phyloP scores from a whole-genome alignment of 345 rosid genomes.

The Euclidium syriacum region DNA sequence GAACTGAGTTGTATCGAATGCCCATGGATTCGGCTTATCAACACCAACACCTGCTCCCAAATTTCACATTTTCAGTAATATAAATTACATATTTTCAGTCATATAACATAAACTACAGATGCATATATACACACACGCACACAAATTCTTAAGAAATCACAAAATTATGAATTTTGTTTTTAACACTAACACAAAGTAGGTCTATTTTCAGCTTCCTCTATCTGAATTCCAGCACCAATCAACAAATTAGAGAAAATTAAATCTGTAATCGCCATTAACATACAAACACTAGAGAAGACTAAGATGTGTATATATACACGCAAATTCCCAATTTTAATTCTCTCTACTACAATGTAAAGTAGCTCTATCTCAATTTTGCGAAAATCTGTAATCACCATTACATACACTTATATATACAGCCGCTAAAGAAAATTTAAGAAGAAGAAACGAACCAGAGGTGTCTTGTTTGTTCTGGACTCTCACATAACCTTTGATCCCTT shows the following conservation, averaged over 20 bases:
- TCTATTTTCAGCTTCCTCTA: not conserved
- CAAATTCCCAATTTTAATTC: too few relatives aligned
- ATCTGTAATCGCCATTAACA: too few relatives aligned
- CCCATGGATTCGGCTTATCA: conserved; percentile 92
- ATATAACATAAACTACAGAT: conserved; percentile 1
- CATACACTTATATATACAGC: not conserved
- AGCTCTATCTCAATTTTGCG: not conserved
- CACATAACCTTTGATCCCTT: conserved; percentile 88
- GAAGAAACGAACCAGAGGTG: conserved; percentile 48
- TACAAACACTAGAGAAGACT: too few relatives aligned
- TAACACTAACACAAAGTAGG: not conserved
- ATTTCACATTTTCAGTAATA: not conserved
- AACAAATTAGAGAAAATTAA: too few relatives aligned
- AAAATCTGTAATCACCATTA: not conserved
- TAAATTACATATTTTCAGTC: not conserved
- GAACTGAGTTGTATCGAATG: conserved; percentile 90
- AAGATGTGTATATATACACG: too few relatives aligned
- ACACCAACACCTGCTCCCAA: conserved; percentile 66
- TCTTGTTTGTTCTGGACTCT: conserved; percentile 90
- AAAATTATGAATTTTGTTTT: not conserved
- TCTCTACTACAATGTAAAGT: too few relatives aligned
- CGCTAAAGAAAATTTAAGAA: not conserved
- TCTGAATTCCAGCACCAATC: too few relatives aligned
- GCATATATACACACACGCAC: not conserved
- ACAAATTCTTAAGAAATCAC: not conserved